Conservation (phyloP, 2,329 filamentous ascomycete species). For the Rutstroemia sp. region DNA sequence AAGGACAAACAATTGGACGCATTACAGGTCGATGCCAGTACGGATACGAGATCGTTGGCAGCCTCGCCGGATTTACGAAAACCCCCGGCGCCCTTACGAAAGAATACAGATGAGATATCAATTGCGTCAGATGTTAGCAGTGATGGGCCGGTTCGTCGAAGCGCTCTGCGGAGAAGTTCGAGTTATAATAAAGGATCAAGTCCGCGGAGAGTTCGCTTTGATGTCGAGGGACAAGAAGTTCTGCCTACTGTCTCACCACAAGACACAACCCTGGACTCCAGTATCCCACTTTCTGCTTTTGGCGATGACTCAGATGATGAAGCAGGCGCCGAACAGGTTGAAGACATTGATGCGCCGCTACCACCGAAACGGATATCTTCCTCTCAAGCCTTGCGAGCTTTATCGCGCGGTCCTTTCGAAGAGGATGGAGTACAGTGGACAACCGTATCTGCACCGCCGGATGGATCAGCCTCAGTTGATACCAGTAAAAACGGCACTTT, state of each 20-base stretch:
- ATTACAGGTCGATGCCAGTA: constrained; percentile 19
- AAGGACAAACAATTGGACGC: constrained; percentile 17
- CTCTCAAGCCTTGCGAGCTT: constrained; percentile 44
- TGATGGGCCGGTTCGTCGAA: constrained; percentile 42
- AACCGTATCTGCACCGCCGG: constrained; percentile 26
- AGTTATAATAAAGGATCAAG: constrained; percentile 43
- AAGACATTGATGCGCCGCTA: constrained; percentile 32
- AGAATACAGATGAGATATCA: constrained; percentile 34
- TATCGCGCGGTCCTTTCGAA: constrained; percentile 45
- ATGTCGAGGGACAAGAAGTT: constrained; percentile 53
- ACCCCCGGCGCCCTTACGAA: constrained; percentile 22
- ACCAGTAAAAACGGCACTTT: constrained; percentile 8
- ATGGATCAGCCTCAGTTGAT: constrained; percentile 27
- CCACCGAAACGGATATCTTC: constrained; percentile 48
- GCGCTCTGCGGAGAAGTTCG: constrained; percentile 50
- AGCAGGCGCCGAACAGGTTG: constrained; percentile 23
- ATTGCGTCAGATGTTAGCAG: constrained; percentile 47
- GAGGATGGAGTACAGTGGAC: constrained; percentile 33
- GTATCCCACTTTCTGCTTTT: constrained; percentile 2
- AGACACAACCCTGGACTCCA: constrained; percentile 7
- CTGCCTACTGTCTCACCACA: constrained; percentile 49
- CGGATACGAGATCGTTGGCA: constrained; percentile 18
- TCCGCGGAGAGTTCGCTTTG: constrained; percentile 56
- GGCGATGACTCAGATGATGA: constrained; percentile 30
- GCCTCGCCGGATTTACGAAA: constrained; percentile 18